Conservation (phyloP, 805 yeast genomes). For the Kuraishia piskuri region DNA sequence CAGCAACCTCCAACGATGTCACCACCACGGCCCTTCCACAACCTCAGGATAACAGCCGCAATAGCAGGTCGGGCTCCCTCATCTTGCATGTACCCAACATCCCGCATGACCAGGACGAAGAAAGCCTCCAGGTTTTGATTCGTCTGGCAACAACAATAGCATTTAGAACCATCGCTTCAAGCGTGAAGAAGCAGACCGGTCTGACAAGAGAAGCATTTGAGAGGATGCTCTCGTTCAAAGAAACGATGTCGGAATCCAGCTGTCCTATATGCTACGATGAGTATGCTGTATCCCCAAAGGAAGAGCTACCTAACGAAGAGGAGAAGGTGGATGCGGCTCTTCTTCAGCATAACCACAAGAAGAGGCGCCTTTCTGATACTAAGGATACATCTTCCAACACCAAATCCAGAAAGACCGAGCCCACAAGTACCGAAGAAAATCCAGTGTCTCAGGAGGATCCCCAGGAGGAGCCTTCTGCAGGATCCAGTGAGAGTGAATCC, state of each 20-base stretch:
- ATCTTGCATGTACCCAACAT: conserved; percentile 62
- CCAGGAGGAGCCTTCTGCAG: conserved; percentile 5
- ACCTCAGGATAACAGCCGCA: conserved; percentile 8
- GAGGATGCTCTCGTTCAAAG: conserved; percentile 30
- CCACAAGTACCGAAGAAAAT: conserved; percentile 4
- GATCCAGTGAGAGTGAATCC: conserved; percentile 7
- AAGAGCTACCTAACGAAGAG: conserved; percentile 6
- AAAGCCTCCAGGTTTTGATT: conserved; percentile 49
- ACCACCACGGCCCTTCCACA: background rate
- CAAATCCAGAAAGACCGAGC: conserved; percentile 1
- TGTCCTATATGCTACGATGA: conserved; percentile 65
- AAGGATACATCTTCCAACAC: background rate
- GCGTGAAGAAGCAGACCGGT: conserved; percentile 41
- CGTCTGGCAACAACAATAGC: conserved; percentile 66
- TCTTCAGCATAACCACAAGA: background rate
- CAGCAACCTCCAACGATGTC: conserved; percentile 11
- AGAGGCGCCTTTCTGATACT: background rate
- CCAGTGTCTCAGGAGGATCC: conserved; percentile 3
- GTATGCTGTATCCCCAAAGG: conserved; percentile 20
- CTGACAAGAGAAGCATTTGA: conserved; percentile 45
- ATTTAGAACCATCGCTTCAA: conserved; percentile 48
- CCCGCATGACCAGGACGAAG: conserved; percentile 49
- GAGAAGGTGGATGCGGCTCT: conserved; percentile 6
- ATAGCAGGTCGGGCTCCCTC: conserved; percentile 45
- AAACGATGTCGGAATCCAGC: conserved; percentile 19